Percentiles rank a stretch among this genome's conserved stretches.
Evolutionary conservation across 1,284 basidiomycete species (phyloP).

Genomic region (Trametes pubescens): DNA sequence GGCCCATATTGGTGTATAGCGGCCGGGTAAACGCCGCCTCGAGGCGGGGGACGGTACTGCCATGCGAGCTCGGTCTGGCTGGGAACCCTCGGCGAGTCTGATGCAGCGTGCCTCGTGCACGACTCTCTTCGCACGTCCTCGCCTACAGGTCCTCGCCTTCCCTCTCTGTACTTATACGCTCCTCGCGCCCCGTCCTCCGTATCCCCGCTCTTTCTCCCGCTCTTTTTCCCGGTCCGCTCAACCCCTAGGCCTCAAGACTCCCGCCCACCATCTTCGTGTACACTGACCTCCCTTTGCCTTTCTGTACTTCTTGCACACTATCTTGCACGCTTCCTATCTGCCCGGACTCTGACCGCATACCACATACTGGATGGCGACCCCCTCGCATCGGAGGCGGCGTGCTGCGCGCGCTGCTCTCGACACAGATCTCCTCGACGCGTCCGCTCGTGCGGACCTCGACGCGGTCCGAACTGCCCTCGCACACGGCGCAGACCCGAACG

Average conservation of each 20-base stretch:
- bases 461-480: constrained; percentile 61
- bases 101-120: constrained; percentile 32
- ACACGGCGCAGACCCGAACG: constrained; percentile 72
- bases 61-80: constrained; percentile 14
- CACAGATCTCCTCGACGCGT: constrained; percentile 58
- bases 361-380: constrained; percentile 31
- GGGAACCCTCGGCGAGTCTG: constrained; percentile 25
- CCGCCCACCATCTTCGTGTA: neutral
- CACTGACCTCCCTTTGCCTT: neutral
- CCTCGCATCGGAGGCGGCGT: constrained; percentile 22
- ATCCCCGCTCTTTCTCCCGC: constrained; percentile 32
- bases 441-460: constrained; percentile 61
- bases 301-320: constrained; percentile 10
- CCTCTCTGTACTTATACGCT: constrained; percentile 28
- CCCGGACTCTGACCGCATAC: constrained; percentile 7
- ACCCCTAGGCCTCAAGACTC: constrained; percentile 2
- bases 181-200: constrained; percentile 7
- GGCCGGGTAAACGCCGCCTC: constrained; percentile 35
- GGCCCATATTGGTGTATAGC: neutral
- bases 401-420: constrained; percentile 29
- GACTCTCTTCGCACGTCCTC: constrained; percentile 21
- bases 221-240: constrained; percentile 20
- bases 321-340: neutral
- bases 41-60: constrained; percentile 27
- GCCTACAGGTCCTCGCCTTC: constrained; percentile 7